phyloP scores from a whole-genome alignment of 257 asterid species.

The Leonotis leonurus region DNA sequence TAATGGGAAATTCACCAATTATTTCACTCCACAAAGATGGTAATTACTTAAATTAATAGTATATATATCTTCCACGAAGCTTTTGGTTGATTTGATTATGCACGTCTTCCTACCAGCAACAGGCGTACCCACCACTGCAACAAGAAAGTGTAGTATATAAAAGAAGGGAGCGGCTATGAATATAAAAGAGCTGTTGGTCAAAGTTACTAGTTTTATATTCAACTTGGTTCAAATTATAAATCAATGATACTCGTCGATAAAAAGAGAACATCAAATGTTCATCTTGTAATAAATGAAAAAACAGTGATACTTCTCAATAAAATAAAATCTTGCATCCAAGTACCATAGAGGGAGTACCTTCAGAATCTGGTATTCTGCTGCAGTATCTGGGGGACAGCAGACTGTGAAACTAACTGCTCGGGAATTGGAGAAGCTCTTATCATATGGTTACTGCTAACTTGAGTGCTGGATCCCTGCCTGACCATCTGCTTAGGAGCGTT shows the following conservation, averaged over 20 bases:
- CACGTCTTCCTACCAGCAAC: background rate
- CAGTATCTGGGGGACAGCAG: constrained; percentile 59
- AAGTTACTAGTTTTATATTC: background rate
- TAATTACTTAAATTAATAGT: background rate
- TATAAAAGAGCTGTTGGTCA: background rate
- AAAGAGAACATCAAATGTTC: background rate
- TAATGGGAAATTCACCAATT: constrained; percentile 5
- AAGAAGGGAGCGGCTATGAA: no score
- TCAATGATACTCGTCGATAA: background rate
- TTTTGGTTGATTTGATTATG: background rate
- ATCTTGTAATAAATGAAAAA: no score
- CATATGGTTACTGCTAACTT: constrained; percentile 45
- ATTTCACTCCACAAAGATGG: background rate
- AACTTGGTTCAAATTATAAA: background rate
- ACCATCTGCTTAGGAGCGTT: constrained; percentile 40
- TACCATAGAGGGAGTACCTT: constrained; percentile 26
- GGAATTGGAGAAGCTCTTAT: constrained; percentile 69
- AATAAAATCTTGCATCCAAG: background rate
- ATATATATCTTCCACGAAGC: constrained; percentile 6
- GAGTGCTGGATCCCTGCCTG: constrained; percentile 45
- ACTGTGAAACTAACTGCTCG: constrained; percentile 63
- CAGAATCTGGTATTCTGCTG: constrained; percentile 64
- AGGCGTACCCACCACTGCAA: background rate
- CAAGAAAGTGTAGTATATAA: background rate
- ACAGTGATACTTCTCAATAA: background rate